Percentiles rank a stretch among this genome's conserved stretches.
These are phyloP conservation scores for Polyporus arcularius DNA, from an alignment of 768 basidiomycete genomes.

Conservation along the genomic window DNA sequence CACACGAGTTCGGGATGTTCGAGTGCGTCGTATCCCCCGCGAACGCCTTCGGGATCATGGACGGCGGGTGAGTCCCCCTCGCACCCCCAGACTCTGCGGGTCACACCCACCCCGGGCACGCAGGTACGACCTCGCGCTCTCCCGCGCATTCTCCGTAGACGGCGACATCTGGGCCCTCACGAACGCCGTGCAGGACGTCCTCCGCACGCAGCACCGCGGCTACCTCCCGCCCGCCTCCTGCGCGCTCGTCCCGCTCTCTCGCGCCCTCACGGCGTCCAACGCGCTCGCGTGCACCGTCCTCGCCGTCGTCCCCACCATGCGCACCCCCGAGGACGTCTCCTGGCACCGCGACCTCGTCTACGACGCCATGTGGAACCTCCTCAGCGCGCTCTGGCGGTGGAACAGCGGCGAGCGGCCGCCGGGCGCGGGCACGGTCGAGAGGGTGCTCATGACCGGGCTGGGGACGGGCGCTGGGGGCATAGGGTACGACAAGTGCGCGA, in stretches of 20 bases:
- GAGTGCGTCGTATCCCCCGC: not conserved
- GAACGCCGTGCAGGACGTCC: too few species aligned
- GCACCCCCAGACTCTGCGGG: too few species aligned
- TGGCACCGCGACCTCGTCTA: slow-evolving; percentile 39
- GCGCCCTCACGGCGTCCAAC: not conserved
- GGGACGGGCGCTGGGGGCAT: slow-evolving; percentile 19
- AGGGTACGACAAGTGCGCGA: slow-evolving; percentile 2
- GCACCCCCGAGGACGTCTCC: slow-evolving; percentile 25
- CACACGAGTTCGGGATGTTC: not conserved
- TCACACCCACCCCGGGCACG: too few species aligned
- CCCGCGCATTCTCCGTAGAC: too few species aligned
- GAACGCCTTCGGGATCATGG: not conserved
- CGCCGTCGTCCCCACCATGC: slow-evolving; percentile 38
- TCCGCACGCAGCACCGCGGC: too few species aligned
- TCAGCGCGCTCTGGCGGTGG: slow-evolving; percentile 29
- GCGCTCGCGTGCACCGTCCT: slow-evolving; percentile 22
- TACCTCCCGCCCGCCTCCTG: too few species aligned
- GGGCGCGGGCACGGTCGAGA: slow-evolving; percentile 1
- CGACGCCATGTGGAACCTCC: slow-evolving; percentile 35
- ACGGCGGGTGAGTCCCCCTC: not conserved
- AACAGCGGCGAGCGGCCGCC: slow-evolving; percentile 17
- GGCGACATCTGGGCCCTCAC: too few species aligned
- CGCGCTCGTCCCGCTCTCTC: too few species aligned
- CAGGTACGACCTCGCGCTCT: too few species aligned
- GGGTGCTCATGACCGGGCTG: slow-evolving; percentile 22